Base-by-base conservation (phyloP, 495 filamentous ascomycete species). In the Podospora fimiseda region DNA sequence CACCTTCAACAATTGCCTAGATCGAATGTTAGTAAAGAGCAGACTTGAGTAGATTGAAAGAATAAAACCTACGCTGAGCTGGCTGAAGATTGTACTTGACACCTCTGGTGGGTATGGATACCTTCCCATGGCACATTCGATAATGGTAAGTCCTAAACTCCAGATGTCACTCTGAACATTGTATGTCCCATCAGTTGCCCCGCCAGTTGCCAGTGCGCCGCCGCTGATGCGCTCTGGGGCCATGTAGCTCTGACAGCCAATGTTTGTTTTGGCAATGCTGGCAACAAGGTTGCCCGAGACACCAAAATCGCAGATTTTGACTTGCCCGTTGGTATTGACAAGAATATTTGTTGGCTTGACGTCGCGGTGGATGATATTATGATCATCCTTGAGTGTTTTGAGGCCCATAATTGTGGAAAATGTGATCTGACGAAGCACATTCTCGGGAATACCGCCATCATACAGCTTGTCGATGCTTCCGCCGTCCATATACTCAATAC, bases 161-260 rank as follows among this genome's bases (percentile, higher is more conserved):
- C 93, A 99, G 44, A 99, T 90, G 70, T 99, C 93, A 66, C 89
- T 95, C 67, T 97, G 94, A 18, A 96, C 93, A 67, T 89, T 95
- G 68, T 99, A 99, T 1, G 92, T 96, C 23, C 93, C 91, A 43
- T 80, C 81, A 21, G 80, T 82, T 33, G 75, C 76, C 45, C 81
- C 80, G 2, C 88, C 81, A 18, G 86, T 78, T 9, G 86, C 81
- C 60, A 90, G 83, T 56, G 89, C 80, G 20, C 89, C 87, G 20
- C 88, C 88, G 23, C 88, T 86, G 53, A 99, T 99, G 48, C 93
- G 80, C 66, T 99, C 93, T 2, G 93, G 93, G 0, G 93, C 93
- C 93, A 99, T 99, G 73, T 99, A 99, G 69, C 90, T 96, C 67
- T 99, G 93, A 63, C 93, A 99, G 18, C 93, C 93, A 57, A 99